These are phyloP conservation scores for Verbena officinalis DNA, from an alignment of 257 asterid genomes.

Conservation along the genomic window DNA sequence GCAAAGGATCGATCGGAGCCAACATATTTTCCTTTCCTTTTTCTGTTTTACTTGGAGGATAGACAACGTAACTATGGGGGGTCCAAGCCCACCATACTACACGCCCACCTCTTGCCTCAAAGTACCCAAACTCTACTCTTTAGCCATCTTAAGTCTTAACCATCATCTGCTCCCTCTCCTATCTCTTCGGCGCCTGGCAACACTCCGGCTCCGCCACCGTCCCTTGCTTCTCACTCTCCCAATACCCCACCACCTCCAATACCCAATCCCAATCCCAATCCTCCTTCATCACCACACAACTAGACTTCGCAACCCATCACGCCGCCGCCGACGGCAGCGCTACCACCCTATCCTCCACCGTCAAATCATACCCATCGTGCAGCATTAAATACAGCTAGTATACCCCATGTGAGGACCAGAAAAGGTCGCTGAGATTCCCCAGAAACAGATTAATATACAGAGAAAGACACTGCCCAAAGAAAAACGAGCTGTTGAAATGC, in stretches of 20 bases:
- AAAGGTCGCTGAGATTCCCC: conserved; percentile 52
- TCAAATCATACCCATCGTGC: conserved; percentile 52
- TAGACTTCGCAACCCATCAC: conserved; percentile 67
- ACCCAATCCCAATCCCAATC: neutral
- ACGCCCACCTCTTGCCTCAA: conserved; percentile 43
- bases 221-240: conserved; percentile 23
- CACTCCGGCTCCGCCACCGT: conserved; percentile 31
- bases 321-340: conserved; percentile 39
- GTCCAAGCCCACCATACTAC: conserved; percentile 56
- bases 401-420: conserved; percentile 82
- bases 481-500: conserved; percentile 56
- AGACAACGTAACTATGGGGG: conserved; percentile 46
- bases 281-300: conserved; percentile 36
- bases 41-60: neutral
- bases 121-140: conserved; percentile 41
- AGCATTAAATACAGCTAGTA: conserved; percentile 61
- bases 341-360: conserved; percentile 9
- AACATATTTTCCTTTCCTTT: neutral
- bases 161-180: conserved; percentile 62
- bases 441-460: conserved; percentile 60
- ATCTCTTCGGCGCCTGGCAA: conserved; percentile 66
- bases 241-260: conserved; percentile 25
- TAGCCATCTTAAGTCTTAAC: conserved; percentile 39
- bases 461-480: conserved; percentile 77
- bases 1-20: too few species aligned